Conservation (phyloP, 2,329 filamentous ascomycete species). For the Botryotinia convoluta region DNA sequence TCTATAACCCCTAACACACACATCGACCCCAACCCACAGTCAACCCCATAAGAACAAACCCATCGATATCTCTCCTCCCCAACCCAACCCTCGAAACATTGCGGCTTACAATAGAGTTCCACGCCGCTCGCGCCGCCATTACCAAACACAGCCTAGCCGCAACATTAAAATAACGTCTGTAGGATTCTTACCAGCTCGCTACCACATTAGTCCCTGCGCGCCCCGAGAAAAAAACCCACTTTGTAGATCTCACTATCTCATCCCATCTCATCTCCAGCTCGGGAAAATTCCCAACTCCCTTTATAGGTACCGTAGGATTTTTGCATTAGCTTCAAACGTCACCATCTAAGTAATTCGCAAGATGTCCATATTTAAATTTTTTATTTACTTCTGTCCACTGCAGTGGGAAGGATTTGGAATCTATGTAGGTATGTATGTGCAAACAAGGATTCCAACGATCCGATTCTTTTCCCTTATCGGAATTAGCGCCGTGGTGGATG, state of each 20-base stretch:
- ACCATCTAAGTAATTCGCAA: not conserved
- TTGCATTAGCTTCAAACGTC: not conserved
- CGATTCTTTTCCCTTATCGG: not conserved
- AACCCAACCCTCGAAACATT: not conserved
- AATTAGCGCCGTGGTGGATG: not conserved
- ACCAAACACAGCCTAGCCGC: not conserved
- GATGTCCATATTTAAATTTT: no score
- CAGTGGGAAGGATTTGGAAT: not conserved
- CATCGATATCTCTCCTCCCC: not conserved
- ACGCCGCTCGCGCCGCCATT: not conserved
- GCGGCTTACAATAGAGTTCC: not conserved
- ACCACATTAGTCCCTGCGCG: not conserved
- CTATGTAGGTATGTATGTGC: not conserved
- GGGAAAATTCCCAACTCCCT: not conserved
- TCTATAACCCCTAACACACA: not conserved
- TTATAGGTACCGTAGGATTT: constrained; percentile 10
- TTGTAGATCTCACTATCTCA: not conserved
- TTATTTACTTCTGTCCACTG: not conserved
- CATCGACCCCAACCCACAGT: not conserved
- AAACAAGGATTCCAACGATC: not conserved
- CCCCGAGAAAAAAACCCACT: not conserved
- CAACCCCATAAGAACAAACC: not conserved
- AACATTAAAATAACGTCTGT: constrained; percentile 21
- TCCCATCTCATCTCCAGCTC: not conserved
- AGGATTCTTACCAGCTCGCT: not conserved